A percentile compares a stretch with the other conserved stretches of the same genome.
Evolutionary conservation across 371 early-diverging fungal species (phyloP).

Genomic region (Synchytrium microbalum): DNA sequence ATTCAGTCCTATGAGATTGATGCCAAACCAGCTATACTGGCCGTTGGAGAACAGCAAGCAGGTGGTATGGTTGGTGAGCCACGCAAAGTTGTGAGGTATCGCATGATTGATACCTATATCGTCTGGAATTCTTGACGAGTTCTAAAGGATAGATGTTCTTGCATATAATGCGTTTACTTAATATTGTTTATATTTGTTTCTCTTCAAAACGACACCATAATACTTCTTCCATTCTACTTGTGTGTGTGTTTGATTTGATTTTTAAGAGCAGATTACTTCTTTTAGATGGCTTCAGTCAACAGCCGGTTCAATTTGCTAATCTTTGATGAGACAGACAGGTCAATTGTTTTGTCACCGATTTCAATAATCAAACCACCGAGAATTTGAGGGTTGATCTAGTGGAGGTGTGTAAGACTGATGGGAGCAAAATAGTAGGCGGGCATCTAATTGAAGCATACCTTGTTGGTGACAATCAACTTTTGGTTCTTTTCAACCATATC

Average conservation of each 20-base stretch:
- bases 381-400: constrained; percentile 78
- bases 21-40: no score
- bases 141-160: neutral
- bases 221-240: no score
- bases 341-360: constrained; percentile 96
- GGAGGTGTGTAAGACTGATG: neutral
- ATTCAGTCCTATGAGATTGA: neutral
- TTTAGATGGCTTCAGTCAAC: constrained; percentile 47
- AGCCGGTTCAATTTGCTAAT: constrained; percentile 92
- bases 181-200: no score
- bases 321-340: constrained; percentile 90
- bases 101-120: neutral
- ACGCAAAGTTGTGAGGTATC: neutral
- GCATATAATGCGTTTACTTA: no score
- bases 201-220: no score
- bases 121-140: neutral
- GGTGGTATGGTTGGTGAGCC: no score
- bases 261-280: no score
- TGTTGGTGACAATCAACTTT: constrained; percentile 76
- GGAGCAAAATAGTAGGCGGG: neutral
- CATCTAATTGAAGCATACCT: constrained; percentile 41
- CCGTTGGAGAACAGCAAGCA: neutral
- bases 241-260: no score
- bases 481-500: constrained; percentile 52
- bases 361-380: constrained; percentile 94